These are phyloP conservation scores for Rhizopogon roseolus DNA, from an alignment of 768 basidiomycete genomes.

Conservation along the genomic window DNA sequence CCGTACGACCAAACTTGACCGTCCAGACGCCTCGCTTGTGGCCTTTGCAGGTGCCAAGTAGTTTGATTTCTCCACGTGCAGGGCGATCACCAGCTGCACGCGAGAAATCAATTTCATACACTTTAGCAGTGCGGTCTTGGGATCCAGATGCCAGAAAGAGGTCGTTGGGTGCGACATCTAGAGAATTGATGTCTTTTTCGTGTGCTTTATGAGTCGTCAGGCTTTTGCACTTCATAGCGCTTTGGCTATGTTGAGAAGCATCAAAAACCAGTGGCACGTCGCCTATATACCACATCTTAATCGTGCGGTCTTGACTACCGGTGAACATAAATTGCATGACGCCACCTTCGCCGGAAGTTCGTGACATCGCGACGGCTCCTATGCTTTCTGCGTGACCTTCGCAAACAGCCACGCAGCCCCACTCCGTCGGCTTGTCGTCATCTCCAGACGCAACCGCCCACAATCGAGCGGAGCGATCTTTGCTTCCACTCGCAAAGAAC, in stretches of 20 bases:
- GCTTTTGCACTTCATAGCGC: slow-evolving; percentile 54
- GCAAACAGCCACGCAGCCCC: slow-evolving; percentile 77
- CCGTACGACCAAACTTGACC: slow-evolving; percentile 81
- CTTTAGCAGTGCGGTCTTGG: slow-evolving; percentile 91
- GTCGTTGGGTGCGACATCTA: slow-evolving; percentile 91
- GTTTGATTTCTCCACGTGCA: slow-evolving; percentile 64
- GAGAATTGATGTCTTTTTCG: slow-evolving; percentile 97
- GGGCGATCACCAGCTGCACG: slow-evolving; percentile 33
- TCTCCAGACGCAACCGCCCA: slow-evolving; percentile 49
- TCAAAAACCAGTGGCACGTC: slow-evolving; percentile 33
- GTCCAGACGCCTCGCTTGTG: slow-evolving; percentile 97
- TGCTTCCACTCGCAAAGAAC: slow-evolving; percentile 88
- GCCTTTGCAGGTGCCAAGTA: slow-evolving; percentile 87
- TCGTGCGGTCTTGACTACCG: slow-evolving; percentile 94
- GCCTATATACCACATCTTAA: slow-evolving; percentile 97
- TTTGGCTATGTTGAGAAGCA: slow-evolving; percentile 18
- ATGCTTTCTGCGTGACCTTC: slow-evolving; percentile 94
- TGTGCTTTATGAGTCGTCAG: slow-evolving; percentile 87
- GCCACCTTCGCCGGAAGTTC: slow-evolving; percentile 31
- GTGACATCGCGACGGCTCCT: slow-evolving; percentile 84
- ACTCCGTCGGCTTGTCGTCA: slow-evolving; percentile 13
- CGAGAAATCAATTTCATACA: slow-evolving; percentile 71
- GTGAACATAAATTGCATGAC: slow-evolving; percentile 76
- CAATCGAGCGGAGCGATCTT: slow-evolving; percentile 82
- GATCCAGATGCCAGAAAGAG: slow-evolving; percentile 87